A percentile compares a stretch with the other conserved stretches of the same genome.
phyloP scores from a whole-genome alignment of 768 basidiomycete genomes.

The Boletus huronensis region DNA sequence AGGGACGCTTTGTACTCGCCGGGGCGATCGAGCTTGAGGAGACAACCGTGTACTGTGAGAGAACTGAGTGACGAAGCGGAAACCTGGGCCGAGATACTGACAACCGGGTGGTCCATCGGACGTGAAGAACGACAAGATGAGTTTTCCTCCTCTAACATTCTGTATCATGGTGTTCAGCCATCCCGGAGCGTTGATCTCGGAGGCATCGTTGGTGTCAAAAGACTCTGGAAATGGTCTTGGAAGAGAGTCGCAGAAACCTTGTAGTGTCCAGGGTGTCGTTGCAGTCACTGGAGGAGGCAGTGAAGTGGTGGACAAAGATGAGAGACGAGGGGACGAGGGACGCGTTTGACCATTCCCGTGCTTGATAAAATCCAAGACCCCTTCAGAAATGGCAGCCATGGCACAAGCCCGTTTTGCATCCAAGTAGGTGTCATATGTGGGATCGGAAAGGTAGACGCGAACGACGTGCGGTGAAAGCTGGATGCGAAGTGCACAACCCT shows the following conservation, averaged over 20 bases:
- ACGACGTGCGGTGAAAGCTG: slow-evolving; percentile 47
- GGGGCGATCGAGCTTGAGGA: slow-evolving; percentile 51
- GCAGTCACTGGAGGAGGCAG: not conserved
- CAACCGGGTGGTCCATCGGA: slow-evolving; percentile 41
- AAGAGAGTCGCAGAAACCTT: slow-evolving; percentile 60
- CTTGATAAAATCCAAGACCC: slow-evolving; percentile 56
- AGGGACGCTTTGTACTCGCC: slow-evolving; percentile 52
- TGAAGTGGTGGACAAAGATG: slow-evolving; percentile 1
- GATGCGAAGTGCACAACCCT: slow-evolving; percentile 58
- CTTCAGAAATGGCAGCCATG: slow-evolving; percentile 47
- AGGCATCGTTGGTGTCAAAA: slow-evolving; percentile 41
- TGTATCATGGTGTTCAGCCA: slow-evolving; percentile 54
- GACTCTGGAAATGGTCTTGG: slow-evolving; percentile 61
- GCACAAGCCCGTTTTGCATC: slow-evolving; percentile 56
- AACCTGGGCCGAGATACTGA: slow-evolving; percentile 32
- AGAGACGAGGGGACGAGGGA: slow-evolving; percentile 27
- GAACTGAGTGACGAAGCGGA: slow-evolving; percentile 1
- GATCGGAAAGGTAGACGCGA: slow-evolving; percentile 50
- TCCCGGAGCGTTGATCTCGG: slow-evolving; percentile 51
- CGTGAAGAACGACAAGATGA: slow-evolving; percentile 43
- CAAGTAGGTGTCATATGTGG: slow-evolving; percentile 36
- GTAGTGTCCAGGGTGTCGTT: slow-evolving; percentile 39
- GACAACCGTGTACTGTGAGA: slow-evolving; percentile 53
- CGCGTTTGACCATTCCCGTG: slow-evolving; percentile 49
- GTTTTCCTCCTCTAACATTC: slow-evolving; percentile 47